Evolutionary conservation across 2,329 filamentous ascomycete species (phyloP), one percentile per base, ranked within the genome.

Genomic region (Calonectria hawksworthii): DNA sequence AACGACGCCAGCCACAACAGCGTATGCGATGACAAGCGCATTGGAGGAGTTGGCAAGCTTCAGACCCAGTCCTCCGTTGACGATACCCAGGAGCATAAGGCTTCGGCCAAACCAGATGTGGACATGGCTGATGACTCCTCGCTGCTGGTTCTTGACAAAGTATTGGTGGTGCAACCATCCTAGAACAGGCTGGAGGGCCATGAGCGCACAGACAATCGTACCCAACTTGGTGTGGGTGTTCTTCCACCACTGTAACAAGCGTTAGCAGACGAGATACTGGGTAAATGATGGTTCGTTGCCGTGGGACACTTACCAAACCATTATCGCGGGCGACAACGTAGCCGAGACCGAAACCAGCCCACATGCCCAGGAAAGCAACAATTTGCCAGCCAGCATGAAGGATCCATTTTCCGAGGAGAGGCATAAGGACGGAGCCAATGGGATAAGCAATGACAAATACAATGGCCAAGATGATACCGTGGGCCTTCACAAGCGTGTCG

Each of bases 21-120:
- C 83, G 82, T 93, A 94, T 0, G 88, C 89, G 63, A 91, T 87
- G 68, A 90, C 82, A 56, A 88, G 88, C 14, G 82, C 79, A 3
- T 75, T 83, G 0, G 83, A 76, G 0, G 87, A 86, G 21, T 78
- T 75, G 0, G 89, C 86, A 21, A 92, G 85, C 76, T 88, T 75
- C 34, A 94, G 84, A 4, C 92, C 92, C 5, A 94, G 83, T 0
- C 92, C 92, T 70, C 92, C 92, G 78, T 94, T 94, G 78, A 93
- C 82, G 56, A 93, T 86, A 32, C 91, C 92, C 3, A 93, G 81
- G 23, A 90, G 70, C 76, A 94, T 90, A 54, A 93, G 82, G 1
- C 85, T 78, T 23, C 92, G 88, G 16, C 92, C 92, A 79, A 89
- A 92, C 91, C 91, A 93, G 77, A 93, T 89, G 80, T 94, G 92